Evolutionary conservation across 768 basidiomycete genomes (phyloP), one percentile per base, ranked within the genome.

Genomic region (Gymnopilus junonius): DNA sequence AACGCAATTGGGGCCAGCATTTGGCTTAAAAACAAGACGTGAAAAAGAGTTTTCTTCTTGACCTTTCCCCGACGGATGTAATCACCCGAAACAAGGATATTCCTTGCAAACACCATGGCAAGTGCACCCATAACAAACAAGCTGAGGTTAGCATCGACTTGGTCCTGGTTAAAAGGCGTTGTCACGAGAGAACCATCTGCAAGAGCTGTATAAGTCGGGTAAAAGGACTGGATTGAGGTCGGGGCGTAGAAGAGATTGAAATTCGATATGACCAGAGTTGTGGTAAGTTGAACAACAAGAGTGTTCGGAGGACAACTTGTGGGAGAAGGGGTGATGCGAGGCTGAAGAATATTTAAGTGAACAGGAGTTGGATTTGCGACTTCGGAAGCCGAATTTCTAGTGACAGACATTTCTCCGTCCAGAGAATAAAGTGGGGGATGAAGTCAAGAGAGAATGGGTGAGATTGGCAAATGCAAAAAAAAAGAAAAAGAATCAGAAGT

Each of bases 111-210:
- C 29, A 89, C 69, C 67, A 80, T 78, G 35, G 79, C 75, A 55
- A 88, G 74, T 35, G 79, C 76, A 32, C 84, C 84, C n/a, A 76
- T 73, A 27, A 86, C 73, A 61, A 87, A 67, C 15, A 89, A 72
- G 63, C 76, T 75, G 23, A 80, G 68, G 65, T 82, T 78, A 8
- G 82, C 75, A 55, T 75, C 69, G 15, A 61, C 59, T 5, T 84
- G 69, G 62, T 87, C 84, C 8, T 78, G 65, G n/a, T 76, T 67
- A 66, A 82, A 82, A 8, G 82, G 77, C 1, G 81, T 71, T 11
- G 86, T 74, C 11, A 87, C 62, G 42, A 89, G 81, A n/a, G 87
- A 87, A n/a, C 87, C 87, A 71, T 90, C 87, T 14, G 69, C 67
- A 32, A 83, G 76, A 27, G 82, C 71, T 35, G 74, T 66, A 70